Conservation (phyloP, 306 rosid species). For the Prosopis cineraria region DNA sequence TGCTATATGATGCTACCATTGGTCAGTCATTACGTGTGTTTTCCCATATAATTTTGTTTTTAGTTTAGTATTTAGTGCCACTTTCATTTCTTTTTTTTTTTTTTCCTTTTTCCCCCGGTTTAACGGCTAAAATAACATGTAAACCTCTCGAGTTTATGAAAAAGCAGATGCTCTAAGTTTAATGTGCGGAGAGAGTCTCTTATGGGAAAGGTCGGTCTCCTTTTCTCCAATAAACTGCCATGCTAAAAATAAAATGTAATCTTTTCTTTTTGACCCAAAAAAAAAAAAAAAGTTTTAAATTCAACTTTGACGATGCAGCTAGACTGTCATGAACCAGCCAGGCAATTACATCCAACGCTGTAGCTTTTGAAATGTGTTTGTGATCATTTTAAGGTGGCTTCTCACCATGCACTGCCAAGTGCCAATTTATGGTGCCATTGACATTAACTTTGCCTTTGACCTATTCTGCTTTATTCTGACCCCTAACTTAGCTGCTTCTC, state of each 20-base stretch:
- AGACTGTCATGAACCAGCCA: background rate
- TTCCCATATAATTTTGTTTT: background rate
- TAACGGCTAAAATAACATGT: background rate
- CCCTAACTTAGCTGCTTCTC: background rate
- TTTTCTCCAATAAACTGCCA: background rate
- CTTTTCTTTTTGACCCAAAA: background rate
- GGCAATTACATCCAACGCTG: background rate
- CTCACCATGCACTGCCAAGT: background rate
- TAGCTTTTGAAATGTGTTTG: background rate
- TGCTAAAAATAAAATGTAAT: background rate
- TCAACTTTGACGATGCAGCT: background rate
- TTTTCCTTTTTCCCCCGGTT: background rate
- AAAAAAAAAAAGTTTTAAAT: background rate
- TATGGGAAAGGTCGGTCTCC: background rate
- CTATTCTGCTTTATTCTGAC: background rate
- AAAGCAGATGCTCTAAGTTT: background rate
- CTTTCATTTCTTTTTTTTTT: too few species aligned
- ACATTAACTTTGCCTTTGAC: background rate
- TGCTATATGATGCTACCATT: background rate
- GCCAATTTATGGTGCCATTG: background rate
- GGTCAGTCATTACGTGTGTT: background rate
- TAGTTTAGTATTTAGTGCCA: background rate
- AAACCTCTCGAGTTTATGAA: too few species aligned
- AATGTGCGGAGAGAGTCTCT: background rate
- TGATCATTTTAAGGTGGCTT: background rate